phyloP scores from a whole-genome alignment of 805 yeast genomes.

The Starmerella apis region DNA sequence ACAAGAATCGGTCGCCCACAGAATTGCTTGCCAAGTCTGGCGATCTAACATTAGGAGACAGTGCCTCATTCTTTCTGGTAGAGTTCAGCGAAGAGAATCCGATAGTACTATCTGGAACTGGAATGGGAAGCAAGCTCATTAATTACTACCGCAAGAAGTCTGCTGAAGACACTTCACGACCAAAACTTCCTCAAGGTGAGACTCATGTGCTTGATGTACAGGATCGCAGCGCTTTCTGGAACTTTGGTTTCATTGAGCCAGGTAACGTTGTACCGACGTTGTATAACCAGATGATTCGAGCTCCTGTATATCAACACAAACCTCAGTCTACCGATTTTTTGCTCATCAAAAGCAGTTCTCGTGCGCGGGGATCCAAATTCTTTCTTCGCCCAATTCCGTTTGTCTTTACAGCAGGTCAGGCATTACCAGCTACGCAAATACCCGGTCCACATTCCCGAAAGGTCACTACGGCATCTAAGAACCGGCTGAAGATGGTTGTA shows the following conservation, averaged over 20 bases:
- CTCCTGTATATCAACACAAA: slow-evolving; percentile 88
- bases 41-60: slow-evolving; percentile 76
- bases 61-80: slow-evolving; percentile 62
- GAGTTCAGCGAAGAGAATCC: slow-evolving; percentile 92
- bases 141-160: slow-evolving; percentile 81
- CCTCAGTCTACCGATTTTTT: slow-evolving; percentile 68
- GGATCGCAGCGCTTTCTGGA: slow-evolving; percentile 96
- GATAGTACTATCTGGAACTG: slow-evolving; percentile 68
- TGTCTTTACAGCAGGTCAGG: slow-evolving; percentile 81
- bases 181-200: slow-evolving; percentile 82
- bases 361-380: slow-evolving; percentile 53
- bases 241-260: slow-evolving; percentile 90
- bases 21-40: slow-evolving; percentile 61
- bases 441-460: slow-evolving; percentile 98
- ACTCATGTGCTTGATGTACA: slow-evolving; percentile 93
- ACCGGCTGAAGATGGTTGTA: slow-evolving; percentile 86
- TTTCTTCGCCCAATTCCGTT: slow-evolving; percentile 60
- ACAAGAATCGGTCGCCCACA: slow-evolving; percentile 67
- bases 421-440: slow-evolving; percentile 83
- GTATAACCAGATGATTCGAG: slow-evolving; percentile 82
- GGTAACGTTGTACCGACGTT: slow-evolving; percentile 90
- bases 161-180: slow-evolving; percentile 74
- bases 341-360: slow-evolving; percentile 63
- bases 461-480: slow-evolving; percentile 85
- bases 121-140: slow-evolving; percentile 90